Conservation (phyloP, 805 yeast genomes). For the Saturnispora ahearnii region DNA sequence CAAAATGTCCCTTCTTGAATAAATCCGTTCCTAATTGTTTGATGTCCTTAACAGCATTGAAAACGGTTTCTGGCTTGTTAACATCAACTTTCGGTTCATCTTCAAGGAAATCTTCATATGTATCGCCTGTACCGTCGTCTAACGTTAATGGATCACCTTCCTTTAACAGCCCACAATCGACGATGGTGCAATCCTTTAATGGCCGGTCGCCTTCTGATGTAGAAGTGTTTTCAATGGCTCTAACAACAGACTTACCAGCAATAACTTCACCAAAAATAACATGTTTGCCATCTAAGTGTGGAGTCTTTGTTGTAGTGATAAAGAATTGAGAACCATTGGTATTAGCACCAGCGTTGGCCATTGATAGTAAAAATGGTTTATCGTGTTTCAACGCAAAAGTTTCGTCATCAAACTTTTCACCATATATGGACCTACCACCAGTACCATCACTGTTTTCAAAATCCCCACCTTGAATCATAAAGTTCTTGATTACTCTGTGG, state of each 20-base stretch:
- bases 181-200: slow-evolving; percentile 54
- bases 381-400: slow-evolving; percentile 70
- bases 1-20: slow-evolving; percentile 55
- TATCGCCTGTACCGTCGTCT: slow-evolving; percentile 80
- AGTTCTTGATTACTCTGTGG: slow-evolving; percentile 82
- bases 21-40: slow-evolving; percentile 72
- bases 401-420: slow-evolving; percentile 86
- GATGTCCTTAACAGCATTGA: slow-evolving; percentile 52
- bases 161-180: slow-evolving; percentile 71
- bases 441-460: slow-evolving; percentile 67
- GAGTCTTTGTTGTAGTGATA: slow-evolving; percentile 86
- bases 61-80: slow-evolving; percentile 53
- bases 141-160: slow-evolving; percentile 40
- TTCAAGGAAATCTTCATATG: slow-evolving; percentile 63
- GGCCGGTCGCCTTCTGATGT: slow-evolving; percentile 71
- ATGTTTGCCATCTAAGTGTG: slow-evolving; percentile 92
- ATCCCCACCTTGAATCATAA: slow-evolving; percentile 95
- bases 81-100: slow-evolving; percentile 64
- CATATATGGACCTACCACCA: slow-evolving; percentile 78
- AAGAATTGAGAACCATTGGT: slow-evolving; percentile 96
- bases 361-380: slow-evolving; percentile 78
- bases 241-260: slow-evolving; percentile 70
- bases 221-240: slow-evolving; percentile 63
- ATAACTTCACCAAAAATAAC: slow-evolving; percentile 92
- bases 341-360: slow-evolving; percentile 96